Evolutionary conservation across 2,329 filamentous ascomycete species (phyloP).

Genomic region (Eutypella sp.): DNA sequence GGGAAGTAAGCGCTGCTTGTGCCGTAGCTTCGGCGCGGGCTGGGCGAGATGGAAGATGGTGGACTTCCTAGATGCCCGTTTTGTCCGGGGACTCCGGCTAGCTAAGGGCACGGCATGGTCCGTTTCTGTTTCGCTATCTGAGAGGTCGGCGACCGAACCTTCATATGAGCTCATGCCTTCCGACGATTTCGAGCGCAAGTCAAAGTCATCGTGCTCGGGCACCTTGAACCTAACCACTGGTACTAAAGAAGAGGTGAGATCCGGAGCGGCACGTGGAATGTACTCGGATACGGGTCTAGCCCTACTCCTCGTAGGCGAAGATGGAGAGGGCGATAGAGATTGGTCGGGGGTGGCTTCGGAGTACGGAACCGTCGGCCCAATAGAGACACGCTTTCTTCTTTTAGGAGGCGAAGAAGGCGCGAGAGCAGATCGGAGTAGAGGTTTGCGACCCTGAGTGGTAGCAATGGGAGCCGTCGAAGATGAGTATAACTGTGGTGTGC

Average conservation of each 20-base stretch:
- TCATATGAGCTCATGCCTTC: conserved; percentile 45
- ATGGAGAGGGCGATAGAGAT: conserved; percentile 1
- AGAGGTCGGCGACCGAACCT: conserved; percentile 34
- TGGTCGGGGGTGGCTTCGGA: neutral
- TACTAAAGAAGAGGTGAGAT: conserved; percentile 7
- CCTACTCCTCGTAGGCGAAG: neutral
- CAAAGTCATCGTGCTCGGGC: conserved; percentile 19
- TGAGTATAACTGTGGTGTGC: conserved; percentile 26
- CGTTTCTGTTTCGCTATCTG: conserved; percentile 43
- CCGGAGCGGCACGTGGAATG: neutral
- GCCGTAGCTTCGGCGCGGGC: conserved; percentile 54
- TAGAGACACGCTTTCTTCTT: conserved; percentile 9
- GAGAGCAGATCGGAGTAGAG: conserved; percentile 24
- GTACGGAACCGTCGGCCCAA: neutral
- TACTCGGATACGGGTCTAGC: conserved; percentile 12
- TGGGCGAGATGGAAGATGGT: conserved; percentile 65
- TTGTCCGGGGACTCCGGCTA: conserved; percentile 30
- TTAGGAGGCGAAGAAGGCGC: conserved; percentile 13
- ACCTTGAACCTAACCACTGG: conserved; percentile 16
- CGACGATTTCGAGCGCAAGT: conserved; percentile 11
- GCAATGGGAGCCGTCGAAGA: conserved; percentile 26
- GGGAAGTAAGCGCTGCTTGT: conserved; percentile 60
- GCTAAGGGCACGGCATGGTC: conserved; percentile 34
- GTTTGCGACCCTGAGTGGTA: conserved; percentile 18
- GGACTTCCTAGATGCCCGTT: conserved; percentile 47